Evolutionary conservation across 441 rosid genomes (phyloP), one percentile per base, ranked within the genome.

Genomic region (Pelargonium myrrhifolium): DNA sequence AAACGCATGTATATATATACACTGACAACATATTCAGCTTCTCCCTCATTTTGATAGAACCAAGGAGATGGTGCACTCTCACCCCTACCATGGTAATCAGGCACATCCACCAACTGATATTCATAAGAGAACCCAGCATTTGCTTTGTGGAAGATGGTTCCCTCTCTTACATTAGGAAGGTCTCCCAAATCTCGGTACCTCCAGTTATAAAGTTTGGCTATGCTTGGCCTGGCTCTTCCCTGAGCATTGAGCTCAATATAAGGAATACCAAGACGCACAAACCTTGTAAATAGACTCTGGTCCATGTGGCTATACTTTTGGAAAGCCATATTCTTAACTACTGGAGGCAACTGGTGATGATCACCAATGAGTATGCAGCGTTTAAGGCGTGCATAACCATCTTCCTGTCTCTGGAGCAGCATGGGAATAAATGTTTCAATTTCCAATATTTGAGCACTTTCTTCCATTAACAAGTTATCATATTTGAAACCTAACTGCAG

Each of bases 271-370:
- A 92, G 84, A 67, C 99, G 98, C 75, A 94, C 98, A 80, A 94
- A 94, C 81, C 99, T 89, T 7, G 99, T 95, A 76, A 95, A 95
- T 75, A 95, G 83, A 78, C 99, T 95, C 78, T 95, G 99, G 77
- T 95, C 99, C 99, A 95, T 95, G 82, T 95, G 99, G 76, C 99
- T 95, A 68, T 95, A 95, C 80, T 95, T 95, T 81, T 95, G 99
- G 83, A 95, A 95, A 74, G 99, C 99, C 98, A 95, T 95, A 75
- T 95, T 95, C 82, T 95, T 95, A 69, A 95, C 99, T 72, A 95
- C 98, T 56, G 99, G 99, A 74, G 99, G 99, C 71, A 95, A 80
- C 77, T 92, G 99, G 81, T 94, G 99, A 76, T 95, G 99, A 81
- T 95, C 99, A 68, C 99, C 98, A 70, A 92, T 92, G 74, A 95